Base-by-base conservation (phyloP, 2,329 filamentous ascomycete genomes). In the Colletotrichum musae region DNA sequence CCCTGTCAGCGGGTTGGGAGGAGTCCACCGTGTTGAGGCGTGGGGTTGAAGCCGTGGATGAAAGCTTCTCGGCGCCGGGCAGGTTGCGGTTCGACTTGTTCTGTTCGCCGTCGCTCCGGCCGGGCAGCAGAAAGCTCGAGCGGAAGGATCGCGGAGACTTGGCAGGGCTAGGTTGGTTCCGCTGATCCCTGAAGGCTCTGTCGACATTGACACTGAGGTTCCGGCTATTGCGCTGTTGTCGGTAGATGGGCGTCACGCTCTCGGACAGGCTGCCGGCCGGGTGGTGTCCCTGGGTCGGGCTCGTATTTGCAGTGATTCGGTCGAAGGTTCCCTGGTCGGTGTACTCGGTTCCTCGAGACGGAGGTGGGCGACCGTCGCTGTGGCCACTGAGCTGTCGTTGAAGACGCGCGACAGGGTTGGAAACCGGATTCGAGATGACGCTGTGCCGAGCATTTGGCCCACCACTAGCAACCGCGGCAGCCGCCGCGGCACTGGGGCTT, bases 271-370 rank as follows among this genome's bases (percentile, higher is more conserved):
- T 95, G 68, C 88, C 84, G 2, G 85, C 78, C 4, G 85, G 78
- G 73, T 86, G 80, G 70, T 89, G 85, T 5, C 88, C 88, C 36
- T 86, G 83, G 2, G 89, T 93, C 36, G 93, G 92, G 73, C 92
- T 95, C 3, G 92, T 91, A 76, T 93, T 94, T 48, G 90, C 90
- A 0, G 92, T 94, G 70, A 90, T 85, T 74, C 90, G 88, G 75
- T 94, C 93, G 54, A 89, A 87, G 6, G 89, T 87, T 70, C 93
- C 91, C 65, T 89, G 90, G 72, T 95, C 93, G 21, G 93, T 95
- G 77, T 91, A 89, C 78, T 95, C 93, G 26, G 94, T 96, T 51
- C 93, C 94, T 76, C 93, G 88, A 21, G 94, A 97, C 10, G 89
- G 85, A 6, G 93, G 92, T 26, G 89, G 80, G 57, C 85, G 89